Percentiles rank a stretch among this genome's conserved stretches.
These are phyloP conservation scores for Papiliotrema nemorosa DNA, from an alignment of 1,284 basidiomycete species.

Conservation along the genomic window DNA sequence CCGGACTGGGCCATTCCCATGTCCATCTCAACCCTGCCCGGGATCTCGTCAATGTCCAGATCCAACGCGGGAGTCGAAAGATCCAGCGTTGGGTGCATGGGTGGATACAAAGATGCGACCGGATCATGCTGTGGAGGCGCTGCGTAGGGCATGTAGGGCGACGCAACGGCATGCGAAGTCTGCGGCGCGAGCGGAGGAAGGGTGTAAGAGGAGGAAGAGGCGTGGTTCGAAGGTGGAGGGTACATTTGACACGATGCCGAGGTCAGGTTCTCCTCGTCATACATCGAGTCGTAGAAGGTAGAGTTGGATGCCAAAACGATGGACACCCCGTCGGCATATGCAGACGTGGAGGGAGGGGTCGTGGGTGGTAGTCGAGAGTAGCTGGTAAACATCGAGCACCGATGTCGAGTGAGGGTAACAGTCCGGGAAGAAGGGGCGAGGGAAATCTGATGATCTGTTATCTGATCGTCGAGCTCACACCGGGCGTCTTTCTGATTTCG, in stretches of 20 bases:
- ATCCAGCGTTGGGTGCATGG: not conserved
- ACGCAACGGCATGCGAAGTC: not conserved
- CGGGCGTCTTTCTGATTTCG: no score
- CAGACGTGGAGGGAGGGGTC: not conserved
- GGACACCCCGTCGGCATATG: not conserved
- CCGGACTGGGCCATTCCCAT: constrained; percentile 43
- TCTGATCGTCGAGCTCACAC: no score
- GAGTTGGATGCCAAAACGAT: not conserved
- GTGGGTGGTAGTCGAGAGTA: not conserved
- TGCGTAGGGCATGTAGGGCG: no score
- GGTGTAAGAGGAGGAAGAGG: not conserved
- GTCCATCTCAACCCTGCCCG: constrained; percentile 19
- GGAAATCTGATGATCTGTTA: no score
- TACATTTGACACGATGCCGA: not conserved
- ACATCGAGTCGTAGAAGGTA: not conserved
- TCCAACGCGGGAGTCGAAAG: not conserved
- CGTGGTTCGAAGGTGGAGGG: not conserved
- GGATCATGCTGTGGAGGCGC: no score
- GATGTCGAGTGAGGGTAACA: no score
- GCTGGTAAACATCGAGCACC: no score
- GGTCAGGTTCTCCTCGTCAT: not conserved
- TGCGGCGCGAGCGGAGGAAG: not conserved
- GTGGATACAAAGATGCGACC: not conserved
- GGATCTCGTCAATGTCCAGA: not conserved
- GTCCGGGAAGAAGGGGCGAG: no score